Conservation (phyloP, 192 early-diverging fungal species). For the Nowakowskiella sp. region DNA sequence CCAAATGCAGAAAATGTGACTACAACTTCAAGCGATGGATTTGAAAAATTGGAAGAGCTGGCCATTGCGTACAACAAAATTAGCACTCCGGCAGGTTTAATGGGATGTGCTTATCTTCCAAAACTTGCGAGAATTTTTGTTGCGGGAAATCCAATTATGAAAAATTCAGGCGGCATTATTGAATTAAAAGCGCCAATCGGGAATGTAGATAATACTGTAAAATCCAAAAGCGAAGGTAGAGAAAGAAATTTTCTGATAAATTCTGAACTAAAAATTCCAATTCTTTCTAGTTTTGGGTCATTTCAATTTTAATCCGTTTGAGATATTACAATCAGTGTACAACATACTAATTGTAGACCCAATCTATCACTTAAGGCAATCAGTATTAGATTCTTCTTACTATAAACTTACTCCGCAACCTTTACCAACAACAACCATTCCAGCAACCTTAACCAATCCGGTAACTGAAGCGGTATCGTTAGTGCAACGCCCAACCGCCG, state of each 20-base stretch:
- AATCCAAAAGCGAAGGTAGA: not conserved
- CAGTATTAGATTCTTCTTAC: too few relatives aligned
- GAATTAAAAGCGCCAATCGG: slow-evolving; percentile 4
- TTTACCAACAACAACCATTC: too few relatives aligned
- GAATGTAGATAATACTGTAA: slow-evolving; percentile 5
- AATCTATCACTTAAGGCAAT: too few relatives aligned
- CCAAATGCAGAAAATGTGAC: not conserved
- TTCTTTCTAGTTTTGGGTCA: slow-evolving; percentile 17
- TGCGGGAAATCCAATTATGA: slow-evolving; percentile 44
- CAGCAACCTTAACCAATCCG: too few relatives aligned
- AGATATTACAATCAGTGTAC: slow-evolving; percentile 17
- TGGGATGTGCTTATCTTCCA: slow-evolving; percentile 36
- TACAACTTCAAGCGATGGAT: slow-evolving; percentile 26
- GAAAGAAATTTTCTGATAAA: not conserved
- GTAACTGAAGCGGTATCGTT: too few relatives aligned
- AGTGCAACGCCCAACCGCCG: too few relatives aligned
- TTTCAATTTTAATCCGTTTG: slow-evolving; percentile 18
- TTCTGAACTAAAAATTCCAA: not conserved
- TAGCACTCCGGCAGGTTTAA: slow-evolving; percentile 22
- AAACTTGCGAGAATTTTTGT: slow-evolving; percentile 29
- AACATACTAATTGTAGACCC: slow-evolving; percentile 26
- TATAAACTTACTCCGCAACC: too few relatives aligned
- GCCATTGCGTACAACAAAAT: slow-evolving; percentile 37
- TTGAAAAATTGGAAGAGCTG: slow-evolving; percentile 33
- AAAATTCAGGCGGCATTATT: slow-evolving; percentile 8